Conservation (phyloP, 2,329 filamentous ascomycete species). For the Tolypocladium endophyticum region DNA sequence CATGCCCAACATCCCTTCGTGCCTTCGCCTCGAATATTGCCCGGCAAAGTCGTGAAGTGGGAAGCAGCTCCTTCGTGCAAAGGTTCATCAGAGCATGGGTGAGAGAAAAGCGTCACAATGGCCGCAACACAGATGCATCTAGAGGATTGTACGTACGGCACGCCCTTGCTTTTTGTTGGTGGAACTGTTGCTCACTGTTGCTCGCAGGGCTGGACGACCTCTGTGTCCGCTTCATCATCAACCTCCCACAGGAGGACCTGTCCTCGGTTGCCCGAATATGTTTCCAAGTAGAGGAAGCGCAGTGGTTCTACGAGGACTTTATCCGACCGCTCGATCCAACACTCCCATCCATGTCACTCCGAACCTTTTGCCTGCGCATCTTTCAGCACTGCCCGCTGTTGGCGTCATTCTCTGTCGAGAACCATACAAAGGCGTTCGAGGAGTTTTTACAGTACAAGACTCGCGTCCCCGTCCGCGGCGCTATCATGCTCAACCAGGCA, state of each 20-base stretch:
- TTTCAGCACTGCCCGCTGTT: conserved; percentile 91
- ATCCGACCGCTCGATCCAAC: conserved; percentile 80
- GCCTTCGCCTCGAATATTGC: conserved; percentile 16
- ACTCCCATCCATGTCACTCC: conserved; percentile 75
- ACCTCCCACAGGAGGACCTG: conserved; percentile 85
- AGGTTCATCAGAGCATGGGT: conserved; percentile 15
- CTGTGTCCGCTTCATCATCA: conserved; percentile 96
- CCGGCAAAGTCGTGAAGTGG: conserved; percentile 19
- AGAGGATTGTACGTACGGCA: conserved; percentile 63
- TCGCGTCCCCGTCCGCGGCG: conserved; percentile 83
- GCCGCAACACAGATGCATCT: conserved; percentile 70
- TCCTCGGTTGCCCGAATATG: conserved; percentile 87
- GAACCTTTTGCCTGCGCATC: conserved; percentile 78
- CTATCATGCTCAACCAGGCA: conserved; percentile 82
- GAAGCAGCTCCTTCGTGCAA: not conserved
- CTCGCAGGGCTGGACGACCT: conserved; percentile 83
- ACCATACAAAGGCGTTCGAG: conserved; percentile 75
- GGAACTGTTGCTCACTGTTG: conserved; percentile 11
- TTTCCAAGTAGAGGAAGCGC: conserved; percentile 97
- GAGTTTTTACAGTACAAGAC: conserved; percentile 93
- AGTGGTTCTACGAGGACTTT: conserved; percentile 99
- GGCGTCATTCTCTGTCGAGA: conserved; percentile 65
- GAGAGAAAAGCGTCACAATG: conserved; percentile 46
- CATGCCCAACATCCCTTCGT: conserved; percentile 22
- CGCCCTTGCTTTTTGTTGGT: not conserved